A percentile compares a stretch with the other conserved stretches of the same genome.
Conservation (phyloP, 208 protist species). For the Trypanosoma brucei region DNA sequence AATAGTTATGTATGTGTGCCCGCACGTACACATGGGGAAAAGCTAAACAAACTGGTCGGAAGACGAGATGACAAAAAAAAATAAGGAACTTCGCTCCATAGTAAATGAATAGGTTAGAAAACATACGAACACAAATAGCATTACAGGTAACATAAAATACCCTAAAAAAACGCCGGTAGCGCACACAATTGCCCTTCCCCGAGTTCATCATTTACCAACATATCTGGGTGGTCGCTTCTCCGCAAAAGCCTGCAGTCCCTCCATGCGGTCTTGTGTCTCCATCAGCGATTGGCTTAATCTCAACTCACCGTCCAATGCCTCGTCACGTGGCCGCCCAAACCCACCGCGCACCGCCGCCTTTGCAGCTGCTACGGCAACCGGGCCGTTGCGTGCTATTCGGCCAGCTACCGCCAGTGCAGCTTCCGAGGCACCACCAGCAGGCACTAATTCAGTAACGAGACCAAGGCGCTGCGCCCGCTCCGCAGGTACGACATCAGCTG, state of each 20-base stretch:
- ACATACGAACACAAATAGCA: no score
- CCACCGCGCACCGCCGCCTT: slow-evolving; percentile 80
- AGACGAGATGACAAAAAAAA: no score
- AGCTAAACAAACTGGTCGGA: no score
- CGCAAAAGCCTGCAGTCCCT: slow-evolving; percentile 88
- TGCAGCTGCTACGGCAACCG: slow-evolving; percentile 79
- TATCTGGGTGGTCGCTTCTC: slow-evolving; percentile 88
- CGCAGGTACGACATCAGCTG: slow-evolving; percentile 53
- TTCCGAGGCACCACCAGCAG: slow-evolving; percentile 27
- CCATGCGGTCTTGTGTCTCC: slow-evolving; percentile 80
- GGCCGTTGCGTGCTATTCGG: slow-evolving; percentile 62
- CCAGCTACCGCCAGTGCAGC: slow-evolving; percentile 36
- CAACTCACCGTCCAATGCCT: slow-evolving; percentile 74
- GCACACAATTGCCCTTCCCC: neutral
- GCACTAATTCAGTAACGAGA: slow-evolving; percentile 71
- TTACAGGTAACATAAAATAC: neutral
- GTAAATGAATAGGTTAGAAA: no score
- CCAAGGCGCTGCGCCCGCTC: slow-evolving; percentile 52
- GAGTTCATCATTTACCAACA: slow-evolving; percentile 58
- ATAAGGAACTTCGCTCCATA: no score
- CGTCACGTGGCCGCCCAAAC: slow-evolving; percentile 36
- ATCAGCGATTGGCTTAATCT: slow-evolving; percentile 83
- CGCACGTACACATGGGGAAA: no score
- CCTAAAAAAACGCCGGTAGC: neutral
- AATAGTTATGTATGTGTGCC: no score